phyloP scores from a whole-genome alignment of 176 grass and related monocot genomes.

The Alloteropsis semialata region DNA sequence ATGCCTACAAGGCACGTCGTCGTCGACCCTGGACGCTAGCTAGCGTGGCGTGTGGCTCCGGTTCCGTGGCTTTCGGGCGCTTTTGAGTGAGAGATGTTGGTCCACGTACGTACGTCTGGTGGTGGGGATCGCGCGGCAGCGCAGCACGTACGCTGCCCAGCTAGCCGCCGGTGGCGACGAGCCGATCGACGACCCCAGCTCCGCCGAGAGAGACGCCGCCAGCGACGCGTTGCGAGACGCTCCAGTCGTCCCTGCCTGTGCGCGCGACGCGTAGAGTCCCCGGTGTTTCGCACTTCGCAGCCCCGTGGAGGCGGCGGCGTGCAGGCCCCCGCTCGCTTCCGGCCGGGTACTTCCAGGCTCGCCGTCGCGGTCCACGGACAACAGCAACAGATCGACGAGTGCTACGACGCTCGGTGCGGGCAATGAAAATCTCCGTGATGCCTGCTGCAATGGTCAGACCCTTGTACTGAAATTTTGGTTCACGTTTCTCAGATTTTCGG shows the following conservation, averaged over 20 bases:
- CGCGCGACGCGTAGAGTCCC: neutral
- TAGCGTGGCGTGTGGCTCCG: neutral
- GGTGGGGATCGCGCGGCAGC: neutral
- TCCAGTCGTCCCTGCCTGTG: neutral
- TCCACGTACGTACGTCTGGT: conserved; percentile 15
- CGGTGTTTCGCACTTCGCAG: neutral
- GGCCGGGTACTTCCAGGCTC: neutral
- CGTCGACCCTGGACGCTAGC: too few relatives aligned
- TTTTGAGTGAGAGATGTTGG: conserved; percentile 10
- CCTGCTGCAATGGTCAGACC: neutral
- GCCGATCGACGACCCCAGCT: neutral
- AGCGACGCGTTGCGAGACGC: neutral
- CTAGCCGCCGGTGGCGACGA: neutral
- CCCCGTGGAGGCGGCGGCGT: neutral
- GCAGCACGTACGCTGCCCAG: neutral
- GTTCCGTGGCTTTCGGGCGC: neutral
- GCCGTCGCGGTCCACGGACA: neutral
- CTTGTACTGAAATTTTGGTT: too few relatives aligned
- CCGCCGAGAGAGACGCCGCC: neutral
- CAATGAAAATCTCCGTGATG: neutral
- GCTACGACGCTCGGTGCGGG: too few relatives aligned
- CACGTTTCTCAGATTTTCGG: too few relatives aligned
- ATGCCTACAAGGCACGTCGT: conserved; percentile 1
- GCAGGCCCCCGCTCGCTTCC: neutral
- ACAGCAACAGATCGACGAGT: neutral